phyloP scores from a whole-genome alignment of 2,329 filamentous ascomycete species.

The Alternaria ventricosa region DNA sequence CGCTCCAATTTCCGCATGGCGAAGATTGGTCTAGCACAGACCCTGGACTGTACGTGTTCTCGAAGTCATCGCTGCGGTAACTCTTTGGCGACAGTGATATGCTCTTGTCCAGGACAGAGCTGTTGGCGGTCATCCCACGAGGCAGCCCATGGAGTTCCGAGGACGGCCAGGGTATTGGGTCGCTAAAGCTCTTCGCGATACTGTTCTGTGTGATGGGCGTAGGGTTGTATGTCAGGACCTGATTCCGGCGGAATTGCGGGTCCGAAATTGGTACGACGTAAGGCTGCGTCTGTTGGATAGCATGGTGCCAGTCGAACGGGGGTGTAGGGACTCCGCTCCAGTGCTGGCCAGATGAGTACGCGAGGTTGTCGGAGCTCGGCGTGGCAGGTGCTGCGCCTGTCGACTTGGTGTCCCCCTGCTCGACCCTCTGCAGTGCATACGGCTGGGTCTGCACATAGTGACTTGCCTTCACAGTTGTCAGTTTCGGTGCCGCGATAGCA shows the following conservation, averaged over 20 bases:
- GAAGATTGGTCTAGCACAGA: constrained; percentile 5
- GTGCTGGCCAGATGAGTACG: background rate
- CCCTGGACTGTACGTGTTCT: constrained; percentile 14
- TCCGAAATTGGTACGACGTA: constrained; percentile 11
- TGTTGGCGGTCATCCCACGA: background rate
- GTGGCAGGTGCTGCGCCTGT: background rate
- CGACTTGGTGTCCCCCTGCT: constrained; percentile 2
- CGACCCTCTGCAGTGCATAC: constrained; percentile 15
- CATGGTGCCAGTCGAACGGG: constrained; percentile 5
- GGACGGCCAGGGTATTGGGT: constrained; percentile 1
- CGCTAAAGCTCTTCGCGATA: constrained; percentile 7
- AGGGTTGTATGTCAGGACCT: constrained; percentile 14
- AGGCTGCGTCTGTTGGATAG: constrained; percentile 8
- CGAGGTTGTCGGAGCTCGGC: background rate
- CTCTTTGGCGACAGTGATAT: constrained; percentile 30
- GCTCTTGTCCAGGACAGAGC: constrained; percentile 17
- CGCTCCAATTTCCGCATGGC: constrained; percentile 7
- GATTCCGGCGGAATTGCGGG: constrained; percentile 8
- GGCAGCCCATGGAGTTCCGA: background rate
- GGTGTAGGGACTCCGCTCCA: constrained; percentile 2
- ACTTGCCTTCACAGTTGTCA: constrained; percentile 14
- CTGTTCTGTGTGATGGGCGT: constrained; percentile 2
- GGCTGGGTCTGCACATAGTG: constrained; percentile 9
- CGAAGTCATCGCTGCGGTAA: constrained; percentile 21
- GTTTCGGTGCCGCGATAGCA: background rate